phyloP scores from a whole-genome alignment of 2,329 filamentous ascomycete species.

The Ophiocordyceps australis region DNA sequence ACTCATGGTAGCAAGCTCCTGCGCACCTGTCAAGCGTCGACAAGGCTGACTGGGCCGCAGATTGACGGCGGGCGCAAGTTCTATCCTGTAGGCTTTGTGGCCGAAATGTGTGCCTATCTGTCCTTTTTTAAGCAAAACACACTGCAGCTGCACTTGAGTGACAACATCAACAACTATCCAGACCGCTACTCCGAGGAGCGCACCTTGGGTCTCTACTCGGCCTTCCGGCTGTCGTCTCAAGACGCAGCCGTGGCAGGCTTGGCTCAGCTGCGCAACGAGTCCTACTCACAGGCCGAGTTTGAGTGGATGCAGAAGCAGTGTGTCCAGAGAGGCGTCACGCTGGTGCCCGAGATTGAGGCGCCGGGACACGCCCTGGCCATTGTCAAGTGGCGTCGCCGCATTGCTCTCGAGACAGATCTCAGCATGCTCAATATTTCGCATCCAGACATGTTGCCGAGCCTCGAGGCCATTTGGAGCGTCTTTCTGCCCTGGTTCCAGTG shows the following conservation, averaged over 20 bases:
- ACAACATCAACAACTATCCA: constrained; percentile 31
- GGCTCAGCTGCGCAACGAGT: constrained; percentile 32
- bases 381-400: constrained; percentile 38
- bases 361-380: constrained; percentile 38
- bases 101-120: constrained; percentile 39
- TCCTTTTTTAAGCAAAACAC: constrained; percentile 44
- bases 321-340: constrained; percentile 33
- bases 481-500: constrained; percentile 37
- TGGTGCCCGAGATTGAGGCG: constrained; percentile 41
- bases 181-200: constrained; percentile 27
- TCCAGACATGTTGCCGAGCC: constrained; percentile 29
- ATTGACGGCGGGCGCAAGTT: constrained; percentile 36
- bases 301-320: constrained; percentile 32
- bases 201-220: constrained; percentile 26
- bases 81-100: constrained; percentile 32
- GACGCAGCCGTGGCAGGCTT: constrained; percentile 25
- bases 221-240: constrained; percentile 35
- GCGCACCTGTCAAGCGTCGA: too few relatives aligned
- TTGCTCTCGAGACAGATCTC: constrained; percentile 24
- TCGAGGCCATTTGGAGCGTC: constrained; percentile 30
- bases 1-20: too few relatives aligned
- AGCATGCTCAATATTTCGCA: constrained; percentile 25
- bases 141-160: constrained; percentile 38
- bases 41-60: too few relatives aligned
- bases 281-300: constrained; percentile 30